Evolutionary conservation across 306 rosid genomes (phyloP).

Genomic region (Acacia melanoxylon): DNA sequence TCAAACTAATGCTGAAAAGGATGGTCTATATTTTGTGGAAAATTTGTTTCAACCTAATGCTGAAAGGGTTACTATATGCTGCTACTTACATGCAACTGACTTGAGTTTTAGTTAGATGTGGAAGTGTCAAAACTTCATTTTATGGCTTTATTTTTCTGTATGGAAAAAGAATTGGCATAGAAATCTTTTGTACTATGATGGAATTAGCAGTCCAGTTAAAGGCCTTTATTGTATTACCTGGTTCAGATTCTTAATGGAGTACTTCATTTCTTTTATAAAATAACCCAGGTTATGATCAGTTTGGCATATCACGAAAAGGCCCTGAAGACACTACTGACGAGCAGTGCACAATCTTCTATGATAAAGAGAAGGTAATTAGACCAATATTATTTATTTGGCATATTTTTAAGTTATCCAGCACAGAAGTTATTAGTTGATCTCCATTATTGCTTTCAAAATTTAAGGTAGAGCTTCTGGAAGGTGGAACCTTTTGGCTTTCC

Average conservation of each 20-base stretch:
- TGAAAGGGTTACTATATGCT: neutral
- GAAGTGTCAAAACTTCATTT: neutral
- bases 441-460: slow-evolving; percentile 27
- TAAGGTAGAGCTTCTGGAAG: slow-evolving; percentile 92
- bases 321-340: slow-evolving; percentile 80
- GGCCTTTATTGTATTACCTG: slow-evolving; percentile 23
- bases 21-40: slow-evolving; percentile 2
- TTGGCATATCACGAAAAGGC: slow-evolving; percentile 89
- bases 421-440: neutral
- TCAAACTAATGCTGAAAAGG: slow-evolving; percentile 6
- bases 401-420: neutral
- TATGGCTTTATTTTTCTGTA: neutral
- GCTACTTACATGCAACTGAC: neutral
- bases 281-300: slow-evolving; percentile 78
- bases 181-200: neutral
- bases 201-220: neutral
- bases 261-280: slow-evolving; percentile 22
- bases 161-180: neutral
- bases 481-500: slow-evolving; percentile 98
- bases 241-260: slow-evolving; percentile 25
- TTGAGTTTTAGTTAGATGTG: neutral
- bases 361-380: slow-evolving; percentile 73
- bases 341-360: slow-evolving; percentile 93
- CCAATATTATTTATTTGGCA: slow-evolving; percentile 7
- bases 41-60: slow-evolving; percentile 9